Evolutionary conservation across 441 rosid genomes (phyloP).

Genomic region (Euphorbia schlechtendalii): DNA sequence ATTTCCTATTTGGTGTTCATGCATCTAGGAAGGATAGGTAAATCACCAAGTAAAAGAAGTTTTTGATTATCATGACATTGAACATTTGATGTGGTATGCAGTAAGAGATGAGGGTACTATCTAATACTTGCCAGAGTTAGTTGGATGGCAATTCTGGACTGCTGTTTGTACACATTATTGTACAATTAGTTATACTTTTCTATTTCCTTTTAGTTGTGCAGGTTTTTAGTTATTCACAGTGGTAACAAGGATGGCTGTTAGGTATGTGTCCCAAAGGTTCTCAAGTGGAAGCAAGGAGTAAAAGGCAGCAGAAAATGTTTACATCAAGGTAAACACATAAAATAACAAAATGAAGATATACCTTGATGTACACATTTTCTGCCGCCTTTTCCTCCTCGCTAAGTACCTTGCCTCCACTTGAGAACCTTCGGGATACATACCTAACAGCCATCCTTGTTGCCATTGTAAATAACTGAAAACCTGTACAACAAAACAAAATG

Average conservation of each 20-base stretch:
- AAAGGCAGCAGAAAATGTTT: too few species aligned
- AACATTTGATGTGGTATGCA: not conserved
- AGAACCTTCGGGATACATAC: constrained; percentile 56
- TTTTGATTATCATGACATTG: not conserved
- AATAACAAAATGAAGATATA: constrained; percentile 8
- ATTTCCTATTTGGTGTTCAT: too few species aligned
- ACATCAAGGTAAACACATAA: not conserved
- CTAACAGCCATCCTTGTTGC: constrained; percentile 44
- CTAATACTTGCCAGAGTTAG: too few species aligned
- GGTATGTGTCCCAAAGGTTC: too few species aligned
- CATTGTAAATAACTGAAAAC: constrained; percentile 33
- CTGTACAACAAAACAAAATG: constrained; percentile 4
- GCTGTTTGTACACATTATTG: too few species aligned
- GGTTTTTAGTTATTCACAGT: too few species aligned
- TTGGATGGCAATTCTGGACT: too few species aligned
- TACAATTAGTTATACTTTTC: too few species aligned
- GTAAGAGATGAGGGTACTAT: not conserved
- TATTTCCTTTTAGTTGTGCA: too few species aligned
- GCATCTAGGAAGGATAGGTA: too few species aligned
- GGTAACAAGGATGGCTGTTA: too few species aligned
- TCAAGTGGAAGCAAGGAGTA: too few species aligned
- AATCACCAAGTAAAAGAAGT: not conserved
- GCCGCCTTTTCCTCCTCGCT: constrained; percentile 95
- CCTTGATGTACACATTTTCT: constrained; percentile 88
- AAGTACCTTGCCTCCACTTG: constrained; percentile 63